Evolutionary conservation across 768 basidiomycete genomes (phyloP).

Genomic region (Rossbeevera mucosa): DNA sequence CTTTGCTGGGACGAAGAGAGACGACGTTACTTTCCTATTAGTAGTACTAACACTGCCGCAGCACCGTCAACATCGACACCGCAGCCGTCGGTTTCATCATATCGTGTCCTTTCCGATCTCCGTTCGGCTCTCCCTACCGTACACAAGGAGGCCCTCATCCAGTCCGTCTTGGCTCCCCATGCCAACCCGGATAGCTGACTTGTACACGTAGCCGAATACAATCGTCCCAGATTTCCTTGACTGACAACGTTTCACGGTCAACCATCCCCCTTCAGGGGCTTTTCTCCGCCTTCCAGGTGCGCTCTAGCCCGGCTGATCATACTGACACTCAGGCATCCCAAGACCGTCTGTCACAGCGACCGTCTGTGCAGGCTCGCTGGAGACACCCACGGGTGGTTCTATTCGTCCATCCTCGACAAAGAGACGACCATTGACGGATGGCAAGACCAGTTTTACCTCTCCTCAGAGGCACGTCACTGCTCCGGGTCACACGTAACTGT

Average conservation of each 20-base stretch:
- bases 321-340: not conserved
- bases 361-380: slow-evolving; percentile 41
- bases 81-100: too few species aligned
- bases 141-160: slow-evolving; percentile 24
- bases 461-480: slow-evolving; percentile 16
- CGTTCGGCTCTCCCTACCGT: slow-evolving; percentile 14
- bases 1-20: slow-evolving; percentile 49
- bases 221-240: slow-evolving; percentile 37
- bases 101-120: slow-evolving; percentile 9
- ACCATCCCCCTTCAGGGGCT: slow-evolving; percentile 26
- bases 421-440: slow-evolving; percentile 26
- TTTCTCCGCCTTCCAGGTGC: slow-evolving; percentile 47
- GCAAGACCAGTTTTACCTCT: slow-evolving; percentile 41
- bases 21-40: slow-evolving; percentile 62
- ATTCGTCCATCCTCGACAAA: slow-evolving; percentile 25
- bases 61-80: too few species aligned
- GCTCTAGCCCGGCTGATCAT: slow-evolving; percentile 7
- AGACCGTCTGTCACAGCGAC: slow-evolving; percentile 35
- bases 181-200: not conserved
- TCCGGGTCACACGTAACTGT: not conserved
- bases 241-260: slow-evolving; percentile 30
- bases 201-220: slow-evolving; percentile 36
- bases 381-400: slow-evolving; percentile 51
- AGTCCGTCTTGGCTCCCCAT: slow-evolving; percentile 14
- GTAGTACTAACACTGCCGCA: too few species aligned